Conservation (phyloP, 1,284 basidiomycete species). For the Moniliophthora roreri region DNA sequence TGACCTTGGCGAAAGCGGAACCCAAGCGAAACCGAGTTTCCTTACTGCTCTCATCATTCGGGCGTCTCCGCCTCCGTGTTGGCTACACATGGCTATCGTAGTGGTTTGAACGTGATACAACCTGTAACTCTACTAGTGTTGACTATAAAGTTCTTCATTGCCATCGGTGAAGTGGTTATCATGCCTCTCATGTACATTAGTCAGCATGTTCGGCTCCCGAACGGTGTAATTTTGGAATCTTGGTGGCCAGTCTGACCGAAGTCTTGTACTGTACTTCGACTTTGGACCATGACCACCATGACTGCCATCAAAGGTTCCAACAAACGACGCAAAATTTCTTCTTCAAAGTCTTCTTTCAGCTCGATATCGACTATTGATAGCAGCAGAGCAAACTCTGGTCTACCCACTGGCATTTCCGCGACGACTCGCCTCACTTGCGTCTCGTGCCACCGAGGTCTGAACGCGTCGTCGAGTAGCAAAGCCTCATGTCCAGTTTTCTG, state of each 20-base stretch:
- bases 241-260: neutral
- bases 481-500: constrained; percentile 17
- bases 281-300: no score
- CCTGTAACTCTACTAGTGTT: no score
- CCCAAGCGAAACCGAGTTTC: no score
- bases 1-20: no score
- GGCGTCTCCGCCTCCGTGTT: no score
- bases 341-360: neutral
- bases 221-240: neutral
- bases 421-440: constrained; percentile 19
- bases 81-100: no score
- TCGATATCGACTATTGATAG: neutral
- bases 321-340: neutral
- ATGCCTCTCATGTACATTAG: constrained; percentile 74
- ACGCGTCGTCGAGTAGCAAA: constrained; percentile 13
- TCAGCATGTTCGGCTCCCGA: neutral
- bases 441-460: constrained; percentile 29
- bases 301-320: neutral
- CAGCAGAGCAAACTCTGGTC: neutral
- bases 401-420: neutral
- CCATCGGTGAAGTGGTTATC: constrained; percentile 83
- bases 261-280: no score
- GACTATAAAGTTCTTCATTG: no score
- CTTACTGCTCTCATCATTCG: no score
- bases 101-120: no score